These are phyloP conservation scores for Euphorbia corollata DNA, from an alignment of 441 rosid species.

Conservation along the genomic window DNA sequence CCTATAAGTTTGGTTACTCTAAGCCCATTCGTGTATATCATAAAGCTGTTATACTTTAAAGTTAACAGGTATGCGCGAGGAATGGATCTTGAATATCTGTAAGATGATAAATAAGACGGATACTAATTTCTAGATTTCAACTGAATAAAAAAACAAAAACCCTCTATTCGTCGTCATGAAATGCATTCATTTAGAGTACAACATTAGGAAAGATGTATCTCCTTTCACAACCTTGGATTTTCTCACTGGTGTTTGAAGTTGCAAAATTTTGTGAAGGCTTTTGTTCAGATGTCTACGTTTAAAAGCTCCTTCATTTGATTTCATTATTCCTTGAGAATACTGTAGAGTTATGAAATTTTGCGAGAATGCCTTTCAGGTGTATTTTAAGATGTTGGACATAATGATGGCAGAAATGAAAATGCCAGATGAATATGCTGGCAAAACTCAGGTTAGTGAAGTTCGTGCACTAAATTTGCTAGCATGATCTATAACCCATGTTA, in stretches of 20 bases:
- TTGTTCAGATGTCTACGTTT: not conserved
- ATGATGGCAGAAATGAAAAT: conserved; percentile 66
- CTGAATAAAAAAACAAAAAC: not conserved
- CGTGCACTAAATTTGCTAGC: not conserved
- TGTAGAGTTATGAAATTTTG: conserved; percentile 11
- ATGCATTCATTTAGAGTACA: not conserved
- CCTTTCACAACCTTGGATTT: not conserved
- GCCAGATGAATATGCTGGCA: conserved; percentile 58
- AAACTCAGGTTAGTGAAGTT: conserved; percentile 56
- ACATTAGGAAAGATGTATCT: not conserved
- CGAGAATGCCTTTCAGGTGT: conserved; percentile 41
- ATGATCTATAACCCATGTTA: not conserved
- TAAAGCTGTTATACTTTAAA: not conserved
- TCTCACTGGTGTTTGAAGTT: not conserved
- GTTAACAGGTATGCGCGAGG: not conserved
- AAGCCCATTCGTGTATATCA: not conserved
- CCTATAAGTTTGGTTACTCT: not conserved
- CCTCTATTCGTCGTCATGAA: not conserved
- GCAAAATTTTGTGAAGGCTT: not conserved
- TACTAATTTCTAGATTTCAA: not conserved
- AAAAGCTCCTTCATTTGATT: not conserved
- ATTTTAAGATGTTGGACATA: conserved; percentile 77
- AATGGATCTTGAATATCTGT: not conserved
- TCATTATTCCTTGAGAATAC: not conserved
- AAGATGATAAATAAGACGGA: not conserved